Conservation (phyloP, 768 basidiomycete species). For the Terana coerulea region DNA sequence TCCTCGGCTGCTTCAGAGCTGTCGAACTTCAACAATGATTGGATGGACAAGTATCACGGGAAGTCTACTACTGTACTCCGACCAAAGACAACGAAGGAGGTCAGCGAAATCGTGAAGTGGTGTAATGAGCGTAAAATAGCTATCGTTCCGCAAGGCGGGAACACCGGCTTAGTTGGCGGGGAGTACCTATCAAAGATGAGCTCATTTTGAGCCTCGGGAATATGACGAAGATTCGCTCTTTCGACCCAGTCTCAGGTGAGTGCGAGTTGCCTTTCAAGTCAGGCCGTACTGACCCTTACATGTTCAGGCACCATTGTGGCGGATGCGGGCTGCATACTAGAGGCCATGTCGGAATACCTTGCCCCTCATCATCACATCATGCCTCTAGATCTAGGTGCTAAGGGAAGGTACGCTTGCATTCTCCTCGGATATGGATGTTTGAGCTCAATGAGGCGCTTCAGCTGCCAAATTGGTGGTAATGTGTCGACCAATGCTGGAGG, state of each 20-base stretch:
- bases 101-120: constrained; percentile 83
- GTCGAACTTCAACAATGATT: constrained; percentile 79
- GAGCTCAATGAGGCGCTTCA: constrained; percentile 28
- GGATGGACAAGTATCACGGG: constrained; percentile 96
- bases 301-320: constrained; percentile 77
- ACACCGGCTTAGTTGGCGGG: constrained; percentile 98
- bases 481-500: constrained; percentile 97
- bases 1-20: constrained; percentile 60
- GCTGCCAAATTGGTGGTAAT: constrained; percentile 98
- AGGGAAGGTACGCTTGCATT: constrained; percentile 67
- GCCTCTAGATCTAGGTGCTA: constrained; percentile 94
- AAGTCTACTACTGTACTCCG: constrained; percentile 79
- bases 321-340: constrained; percentile 93
- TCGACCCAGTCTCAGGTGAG: constrained; percentile 79
- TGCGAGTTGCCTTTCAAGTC: constrained; percentile 7
- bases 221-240: constrained; percentile 77
- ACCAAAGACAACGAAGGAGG: constrained; percentile 84
- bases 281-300: constrained; percentile 1
- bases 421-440: neutral
- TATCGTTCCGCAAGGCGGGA: constrained; percentile 97
- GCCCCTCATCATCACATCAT: constrained; percentile 90
- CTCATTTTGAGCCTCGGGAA: constrained; percentile 80
- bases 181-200: constrained; percentile 86
- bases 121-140: constrained; percentile 79
- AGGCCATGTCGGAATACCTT: constrained; percentile 82